Percentiles rank a stretch among this genome's conserved stretches.
Conservation (phyloP, 2,329 filamentous ascomycete genomes). For the Xylaria sp. region DNA sequence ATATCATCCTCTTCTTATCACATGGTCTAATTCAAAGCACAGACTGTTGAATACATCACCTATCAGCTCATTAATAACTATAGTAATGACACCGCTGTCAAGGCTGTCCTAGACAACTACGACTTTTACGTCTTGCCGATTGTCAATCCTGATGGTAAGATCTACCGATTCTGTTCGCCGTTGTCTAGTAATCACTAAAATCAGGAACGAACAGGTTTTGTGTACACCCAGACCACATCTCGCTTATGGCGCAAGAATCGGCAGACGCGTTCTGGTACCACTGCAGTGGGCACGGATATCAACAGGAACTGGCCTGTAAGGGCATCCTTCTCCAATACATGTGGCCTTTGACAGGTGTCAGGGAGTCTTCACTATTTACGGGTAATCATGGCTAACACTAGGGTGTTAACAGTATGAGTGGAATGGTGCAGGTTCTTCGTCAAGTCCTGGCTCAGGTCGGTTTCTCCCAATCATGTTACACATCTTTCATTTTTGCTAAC, state of each 20-base stretch:
- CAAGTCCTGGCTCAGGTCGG: slow-evolving; percentile 51
- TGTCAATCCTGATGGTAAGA: slow-evolving; percentile 57
- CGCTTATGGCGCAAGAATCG: slow-evolving; percentile 62
- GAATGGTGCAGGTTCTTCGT: slow-evolving; percentile 50
- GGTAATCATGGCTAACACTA: too few relatives aligned
- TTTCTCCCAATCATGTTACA: neutral
- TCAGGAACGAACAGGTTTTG: slow-evolving; percentile 47
- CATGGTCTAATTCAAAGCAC: slow-evolving; percentile 16
- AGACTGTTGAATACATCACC: slow-evolving; percentile 54
- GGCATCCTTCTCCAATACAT: too few relatives aligned
- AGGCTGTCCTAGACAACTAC: slow-evolving; percentile 58
- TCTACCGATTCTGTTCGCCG: neutral
- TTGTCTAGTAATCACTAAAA: slow-evolving; percentile 13
- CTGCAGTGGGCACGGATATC: slow-evolving; percentile 55
- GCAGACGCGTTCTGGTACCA: slow-evolving; percentile 45
- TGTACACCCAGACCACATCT: slow-evolving; percentile 56
- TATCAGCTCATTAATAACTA: slow-evolving; percentile 55
- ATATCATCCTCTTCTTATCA: too few relatives aligned
- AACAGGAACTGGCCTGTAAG: slow-evolving; percentile 57
- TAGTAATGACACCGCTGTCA: slow-evolving; percentile 47
- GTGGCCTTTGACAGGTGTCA: too few relatives aligned
- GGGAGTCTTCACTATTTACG: too few relatives aligned
- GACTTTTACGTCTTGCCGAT: slow-evolving; percentile 65
- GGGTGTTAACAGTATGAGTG: slow-evolving; percentile 45
- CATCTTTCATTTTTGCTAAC: slow-evolving; percentile 15